Conservation (phyloP, 2,329 filamentous ascomycete species). For the Talaromyces sp. region DNA sequence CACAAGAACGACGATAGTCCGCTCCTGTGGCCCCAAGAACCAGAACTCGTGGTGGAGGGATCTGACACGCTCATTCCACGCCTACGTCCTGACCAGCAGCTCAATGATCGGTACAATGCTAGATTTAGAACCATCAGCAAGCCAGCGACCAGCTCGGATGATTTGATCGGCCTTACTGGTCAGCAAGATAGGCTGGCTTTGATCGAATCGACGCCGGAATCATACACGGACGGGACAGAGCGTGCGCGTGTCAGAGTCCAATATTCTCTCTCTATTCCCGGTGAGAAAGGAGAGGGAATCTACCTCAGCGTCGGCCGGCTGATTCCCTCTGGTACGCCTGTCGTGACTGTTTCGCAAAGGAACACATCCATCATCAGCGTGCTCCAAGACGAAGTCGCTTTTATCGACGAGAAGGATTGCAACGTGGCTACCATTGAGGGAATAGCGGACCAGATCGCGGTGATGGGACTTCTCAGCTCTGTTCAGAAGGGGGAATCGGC, state of each 20-base stretch:
- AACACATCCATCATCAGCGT: not conserved
- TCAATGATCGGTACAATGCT: conserved; percentile 23
- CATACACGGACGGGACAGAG: not conserved
- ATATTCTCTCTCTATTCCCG: not conserved
- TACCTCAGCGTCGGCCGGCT: not conserved
- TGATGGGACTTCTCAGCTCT: too few species aligned
- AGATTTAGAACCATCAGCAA: too few species aligned
- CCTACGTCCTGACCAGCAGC: conserved; percentile 13
- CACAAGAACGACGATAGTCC: conserved; percentile 7
- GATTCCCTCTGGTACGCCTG: not conserved
- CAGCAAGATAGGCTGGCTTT: too few species aligned
- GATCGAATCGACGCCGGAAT: too few species aligned
- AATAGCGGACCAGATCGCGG: too few species aligned
- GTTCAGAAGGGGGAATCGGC: too few species aligned
- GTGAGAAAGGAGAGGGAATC: not conserved
- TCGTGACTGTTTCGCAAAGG: not conserved
- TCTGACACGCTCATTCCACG: conserved; percentile 27
- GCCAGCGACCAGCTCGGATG: too few species aligned
- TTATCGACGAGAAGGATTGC: not conserved
- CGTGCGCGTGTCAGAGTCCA: not conserved
- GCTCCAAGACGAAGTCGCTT: not conserved
- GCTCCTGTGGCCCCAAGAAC: conserved; percentile 27
- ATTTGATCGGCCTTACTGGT: too few species aligned
- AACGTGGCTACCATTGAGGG: not conserved
- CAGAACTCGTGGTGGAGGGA: conserved; percentile 23